Evolutionary conservation across 495 filamentous ascomycete genomes (phyloP).

Genomic region (Oidiodendron maius): DNA sequence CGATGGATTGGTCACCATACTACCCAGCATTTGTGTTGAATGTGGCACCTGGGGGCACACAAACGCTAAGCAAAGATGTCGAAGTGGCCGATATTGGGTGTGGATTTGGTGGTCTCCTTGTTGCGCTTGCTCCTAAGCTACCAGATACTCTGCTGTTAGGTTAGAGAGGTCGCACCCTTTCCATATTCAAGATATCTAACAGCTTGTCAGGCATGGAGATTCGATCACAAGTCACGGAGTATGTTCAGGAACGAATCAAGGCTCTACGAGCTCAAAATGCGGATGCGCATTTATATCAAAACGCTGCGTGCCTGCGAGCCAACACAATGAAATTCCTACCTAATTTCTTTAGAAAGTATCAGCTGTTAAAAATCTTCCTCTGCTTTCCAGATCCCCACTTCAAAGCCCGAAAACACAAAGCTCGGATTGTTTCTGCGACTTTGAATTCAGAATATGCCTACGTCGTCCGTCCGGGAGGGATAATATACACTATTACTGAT

Average conservation of each 20-base stretch:
- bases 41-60: neutral
- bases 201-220: conserved; percentile 68
- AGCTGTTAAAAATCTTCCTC: conserved; percentile 87
- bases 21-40: conserved; percentile 63
- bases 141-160: conserved; percentile 80
- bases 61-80: conserved; percentile 41
- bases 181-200: conserved; percentile 4
- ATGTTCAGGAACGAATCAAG: conserved; percentile 76
- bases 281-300: conserved; percentile 62
- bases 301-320: conserved; percentile 77
- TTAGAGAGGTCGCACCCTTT: conserved; percentile 24
- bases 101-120: conserved; percentile 86
- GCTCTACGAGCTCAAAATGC: conserved; percentile 67
- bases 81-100: conserved; percentile 98
- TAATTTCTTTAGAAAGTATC: conserved; percentile 77
- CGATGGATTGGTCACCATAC: conserved; percentile 86
- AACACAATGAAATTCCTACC: conserved; percentile 99
- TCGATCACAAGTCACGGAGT: conserved; percentile 79
- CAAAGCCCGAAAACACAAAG: conserved; percentile 95
- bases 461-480: conserved; percentile 71
- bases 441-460: conserved; percentile 93
- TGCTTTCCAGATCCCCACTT: conserved; percentile 99
- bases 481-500: conserved; percentile 94
- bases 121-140: conserved; percentile 75
- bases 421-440: conserved; percentile 82